Base-by-base conservation (phyloP, 2,329 filamentous ascomycete species). In the Penicillium sp. region DNA sequence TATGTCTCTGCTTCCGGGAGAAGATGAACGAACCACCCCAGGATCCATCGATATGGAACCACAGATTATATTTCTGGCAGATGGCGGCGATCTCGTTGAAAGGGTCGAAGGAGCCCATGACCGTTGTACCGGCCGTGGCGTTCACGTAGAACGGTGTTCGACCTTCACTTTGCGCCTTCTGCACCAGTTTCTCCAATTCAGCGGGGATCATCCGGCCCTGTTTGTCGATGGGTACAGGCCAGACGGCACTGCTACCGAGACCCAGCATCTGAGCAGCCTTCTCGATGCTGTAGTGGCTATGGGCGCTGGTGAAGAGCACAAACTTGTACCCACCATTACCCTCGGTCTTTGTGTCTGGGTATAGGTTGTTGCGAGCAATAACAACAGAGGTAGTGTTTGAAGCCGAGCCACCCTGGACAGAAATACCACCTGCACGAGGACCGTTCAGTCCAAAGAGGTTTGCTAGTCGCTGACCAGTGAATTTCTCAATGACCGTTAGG, bases 211-310 rank as follows among this genome's bases (percentile, higher is more conserved):
- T 96, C 54, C 86, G 83, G 0, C 94, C 94, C 12, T 80, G 71
- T 0, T 77, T 75, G 75, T 97, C 92, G 24, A 97, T 87, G 4
- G 91, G 85, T 0, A 98, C 90, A 28, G 84, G 74, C 77, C 90
- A 87, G 28, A 97, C 93, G 65, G 87, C 87, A 22, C 83, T 81
- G 30, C 87, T 88, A 10, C 95, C 95, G 40, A 99, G 85, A 0
- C 95, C 95, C 70, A 90, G 90, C 73, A 94, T 90, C 74, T 94
- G 90, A n/a, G 93, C 93, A 2, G 93, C 93, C 80, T 98, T 98
- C 72, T 97, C 92, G 28, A 98, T 87, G 5, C 89, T 93, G 81
- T 98, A 99, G 82, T 98, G 95, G 0, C 94, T 93, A 76, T 98
- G 93, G 0, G 85, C 88, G 68, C 89, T 92, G 2, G 94, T 97